A percentile compares a stretch with the other conserved stretches of the same genome.
These are phyloP conservation scores for Pseudogymnoascus sp. DNA, from an alignment of 2,329 filamentous ascomycete genomes.

Conservation along the genomic window DNA sequence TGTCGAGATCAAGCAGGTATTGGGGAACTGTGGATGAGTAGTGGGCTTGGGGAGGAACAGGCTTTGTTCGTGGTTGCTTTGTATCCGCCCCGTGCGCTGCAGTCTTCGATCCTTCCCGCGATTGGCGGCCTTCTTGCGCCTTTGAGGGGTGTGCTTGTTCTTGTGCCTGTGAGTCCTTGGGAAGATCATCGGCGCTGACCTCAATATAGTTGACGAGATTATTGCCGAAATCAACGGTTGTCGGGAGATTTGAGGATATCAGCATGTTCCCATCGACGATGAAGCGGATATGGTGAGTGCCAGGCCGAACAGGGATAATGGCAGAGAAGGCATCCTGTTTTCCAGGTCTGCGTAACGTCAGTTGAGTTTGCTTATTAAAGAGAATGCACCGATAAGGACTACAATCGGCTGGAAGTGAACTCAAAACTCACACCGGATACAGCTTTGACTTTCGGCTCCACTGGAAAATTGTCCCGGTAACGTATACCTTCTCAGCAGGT, in stretches of 20 bases:
- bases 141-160: slow-evolving; percentile 28
- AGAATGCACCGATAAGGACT: not conserved
- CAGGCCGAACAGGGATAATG: slow-evolving; percentile 74
- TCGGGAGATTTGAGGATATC: slow-evolving; percentile 77
- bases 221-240: slow-evolving; percentile 95
- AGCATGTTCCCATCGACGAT: slow-evolving; percentile 90
- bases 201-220: slow-evolving; percentile 98
- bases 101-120: slow-evolving; percentile 26
- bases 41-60: slow-evolving; percentile 44
- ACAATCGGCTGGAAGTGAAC: slow-evolving; percentile 34
- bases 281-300: slow-evolving; percentile 95
- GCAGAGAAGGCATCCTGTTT: slow-evolving; percentile 60
- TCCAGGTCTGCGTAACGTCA: slow-evolving; percentile 26
- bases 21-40: slow-evolving; percentile 71
- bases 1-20: slow-evolving; percentile 80
- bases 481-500: slow-evolving; percentile 82
- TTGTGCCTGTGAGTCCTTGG: slow-evolving; percentile 23
- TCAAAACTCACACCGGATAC: slow-evolving; percentile 55
- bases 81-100: slow-evolving; percentile 35
- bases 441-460: slow-evolving; percentile 93
- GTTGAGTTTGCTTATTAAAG: not conserved
- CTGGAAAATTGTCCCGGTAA: slow-evolving; percentile 93
- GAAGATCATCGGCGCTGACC: slow-evolving; percentile 67
- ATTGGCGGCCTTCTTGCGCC: slow-evolving; percentile 23
- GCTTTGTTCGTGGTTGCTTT: slow-evolving; percentile 44